Evolutionary conservation across 1,284 basidiomycete genomes (phyloP), one percentile per base, ranked within the genome.

Genomic region (Mycena sp.): DNA sequence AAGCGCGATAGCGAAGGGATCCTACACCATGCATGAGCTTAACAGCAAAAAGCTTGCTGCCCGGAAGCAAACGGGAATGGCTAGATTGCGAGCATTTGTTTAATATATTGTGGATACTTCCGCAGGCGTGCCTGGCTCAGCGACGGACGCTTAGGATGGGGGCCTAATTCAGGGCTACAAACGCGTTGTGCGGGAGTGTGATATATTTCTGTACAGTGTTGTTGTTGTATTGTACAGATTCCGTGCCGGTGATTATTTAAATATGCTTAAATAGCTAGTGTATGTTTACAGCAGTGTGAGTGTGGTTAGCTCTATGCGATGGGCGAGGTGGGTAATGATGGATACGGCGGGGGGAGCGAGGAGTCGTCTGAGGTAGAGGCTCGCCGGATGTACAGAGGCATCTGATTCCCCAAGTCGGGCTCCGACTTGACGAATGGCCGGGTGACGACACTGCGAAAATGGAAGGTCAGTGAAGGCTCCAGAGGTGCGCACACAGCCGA

Each of bases 391-490:
- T 82, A 82, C 73, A 90, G 79, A 62, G 88, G 88, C 86, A 89
- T 88, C 79, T 87, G 87, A 79, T 88, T 89, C 50, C 88, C 86
- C 69, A 83, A 77, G 67, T 82, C 78, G 34, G 84, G 83, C 71
- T 85, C 82, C 20, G 86, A 86, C 75, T 85, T 88, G 69, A 89
- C 85, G 76, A 86, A 84, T 22, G 88, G 88, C 61, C 86, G 85
- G 57, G 86, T 88, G 37, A 89, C 86, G 70, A 90, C 84, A 76
- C 88, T 88, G 74, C 44, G 37, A 39, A 55, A 69, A 83, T 64
- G 63, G 39, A 57, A 69, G 65, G 67, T 22, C 66, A 73, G 64
- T 54, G 64, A 56, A 52, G 13, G 38, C 37, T n/a, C 54, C 50
- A 64, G 38, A n/a, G 16, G 30, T 34, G 30, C 30, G 64, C 44